Conservation (phyloP, 2,329 filamentous ascomycete species). For the Colletotrichum zoysiae region DNA sequence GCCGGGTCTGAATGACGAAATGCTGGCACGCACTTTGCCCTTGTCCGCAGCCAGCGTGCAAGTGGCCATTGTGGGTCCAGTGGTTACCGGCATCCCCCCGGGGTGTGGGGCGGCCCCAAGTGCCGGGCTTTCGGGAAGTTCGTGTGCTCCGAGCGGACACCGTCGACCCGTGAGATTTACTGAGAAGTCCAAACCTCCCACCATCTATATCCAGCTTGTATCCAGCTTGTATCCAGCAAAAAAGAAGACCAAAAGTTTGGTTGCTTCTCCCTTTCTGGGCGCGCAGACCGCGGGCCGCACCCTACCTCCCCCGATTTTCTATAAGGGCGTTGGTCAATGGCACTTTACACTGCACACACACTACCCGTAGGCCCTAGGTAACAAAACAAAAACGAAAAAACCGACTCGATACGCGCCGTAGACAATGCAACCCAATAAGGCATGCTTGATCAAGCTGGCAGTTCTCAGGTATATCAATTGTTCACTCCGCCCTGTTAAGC, state of each 20-base stretch:
- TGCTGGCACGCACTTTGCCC: conserved; percentile 7
- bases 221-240: too few relatives aligned
- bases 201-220: conserved; percentile 21
- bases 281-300: conserved; percentile 4
- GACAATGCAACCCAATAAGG: background rate
- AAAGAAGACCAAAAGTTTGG: conserved; percentile 18
- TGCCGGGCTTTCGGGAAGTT: conserved; percentile 28
- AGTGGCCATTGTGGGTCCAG: too few relatives aligned
- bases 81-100: background rate
- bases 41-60: too few relatives aligned
- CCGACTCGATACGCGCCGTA: too few relatives aligned
- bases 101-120: conserved; percentile 14
- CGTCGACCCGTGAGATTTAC: conserved; percentile 34
- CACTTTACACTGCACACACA: too few relatives aligned
- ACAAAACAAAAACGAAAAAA: too few relatives aligned
- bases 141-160: conserved; percentile 36
- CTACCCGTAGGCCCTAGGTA: too few relatives aligned
- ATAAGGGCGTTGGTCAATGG: background rate
- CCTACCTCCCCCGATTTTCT: too few relatives aligned
- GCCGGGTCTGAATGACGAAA: conserved; percentile 2
- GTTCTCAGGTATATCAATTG: background rate
- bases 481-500: background rate
- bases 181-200: conserved; percentile 35
- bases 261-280: background rate
- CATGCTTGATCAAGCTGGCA: background rate